These are phyloP conservation scores for Trichocomaceae sp. DNA, from an alignment of 2,329 filamentous ascomycete genomes.

Conservation along the genomic window DNA sequence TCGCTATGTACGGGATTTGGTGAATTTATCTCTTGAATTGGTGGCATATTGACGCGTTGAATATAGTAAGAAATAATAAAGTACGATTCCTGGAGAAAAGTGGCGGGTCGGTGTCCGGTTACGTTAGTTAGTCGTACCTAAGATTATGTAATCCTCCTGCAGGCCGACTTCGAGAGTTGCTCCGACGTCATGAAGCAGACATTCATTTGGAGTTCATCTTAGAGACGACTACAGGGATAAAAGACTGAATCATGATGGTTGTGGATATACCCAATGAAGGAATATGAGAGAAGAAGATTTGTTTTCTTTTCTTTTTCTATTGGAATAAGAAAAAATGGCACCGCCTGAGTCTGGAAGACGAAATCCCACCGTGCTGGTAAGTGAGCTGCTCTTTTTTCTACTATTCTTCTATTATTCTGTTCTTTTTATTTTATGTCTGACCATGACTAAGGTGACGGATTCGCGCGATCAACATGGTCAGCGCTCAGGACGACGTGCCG, in stretches of 20 bases:
- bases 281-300: not conserved
- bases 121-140: no score
- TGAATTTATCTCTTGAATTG: no score
- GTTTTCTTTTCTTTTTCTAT: not conserved
- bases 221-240: not conserved
- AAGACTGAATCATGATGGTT: not conserved
- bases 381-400: constrained; percentile 10
- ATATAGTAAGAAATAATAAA: no score
- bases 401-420: not conserved
- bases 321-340: constrained; percentile 4
- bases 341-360: constrained; percentile 28
- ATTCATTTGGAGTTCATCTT: no score
- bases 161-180: not conserved
- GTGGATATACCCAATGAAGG: not conserved
- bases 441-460: constrained; percentile 34
- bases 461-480: constrained; percentile 35
- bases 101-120: no score
- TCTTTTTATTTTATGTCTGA: not conserved
- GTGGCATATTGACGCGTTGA: no score
- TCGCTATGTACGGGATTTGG: no score
- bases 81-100: no score
- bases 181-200: not conserved
- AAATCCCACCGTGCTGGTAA: constrained; percentile 41
- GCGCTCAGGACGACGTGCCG: constrained; percentile 26
- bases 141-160: not conserved